Conservation (phyloP, 1,284 basidiomycete genomes). For the Cutaneotrichosporon sp. region DNA sequence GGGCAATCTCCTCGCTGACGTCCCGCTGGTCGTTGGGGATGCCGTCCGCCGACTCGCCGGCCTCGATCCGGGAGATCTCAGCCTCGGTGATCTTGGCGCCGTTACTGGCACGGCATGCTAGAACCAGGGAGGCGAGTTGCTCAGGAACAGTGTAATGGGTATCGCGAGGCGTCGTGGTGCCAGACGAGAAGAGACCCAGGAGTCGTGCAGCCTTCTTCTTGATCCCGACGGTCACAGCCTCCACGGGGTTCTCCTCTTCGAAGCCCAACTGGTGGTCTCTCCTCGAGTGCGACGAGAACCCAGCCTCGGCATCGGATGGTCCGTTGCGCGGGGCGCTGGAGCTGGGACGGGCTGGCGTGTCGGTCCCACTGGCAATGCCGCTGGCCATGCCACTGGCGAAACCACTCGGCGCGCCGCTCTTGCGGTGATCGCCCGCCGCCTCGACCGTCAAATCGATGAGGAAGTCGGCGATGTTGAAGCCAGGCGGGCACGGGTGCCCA, state of each 20-base stretch:
- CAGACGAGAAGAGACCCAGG: conserved; percentile 62
- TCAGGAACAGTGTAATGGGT: conserved; percentile 59
- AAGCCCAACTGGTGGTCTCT: background rate
- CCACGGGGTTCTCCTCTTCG: conserved; percentile 8
- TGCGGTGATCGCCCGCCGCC: conserved; percentile 55
- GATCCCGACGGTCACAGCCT: conserved; percentile 48
- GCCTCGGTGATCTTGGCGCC: conserved; percentile 65
- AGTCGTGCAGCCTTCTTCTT: conserved; percentile 75
- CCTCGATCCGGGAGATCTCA: conserved; percentile 63
- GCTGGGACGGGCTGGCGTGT: conserved; percentile 34
- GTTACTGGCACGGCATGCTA: conserved; percentile 68
- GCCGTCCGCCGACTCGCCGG: conserved; percentile 45
- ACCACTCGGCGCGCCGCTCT: background rate
- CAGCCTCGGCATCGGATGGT: conserved; percentile 18
- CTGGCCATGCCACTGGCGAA: background rate
- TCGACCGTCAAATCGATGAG: conserved; percentile 89
- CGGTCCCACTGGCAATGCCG: conserved; percentile 1
- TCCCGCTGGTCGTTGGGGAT: conserved; percentile 31
- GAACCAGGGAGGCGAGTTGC: conserved; percentile 72
- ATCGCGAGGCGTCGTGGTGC: conserved; percentile 38
- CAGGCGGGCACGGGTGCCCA: conserved; percentile 83
- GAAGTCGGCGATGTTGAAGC: conserved; percentile 96
- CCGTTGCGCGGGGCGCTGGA: background rate
- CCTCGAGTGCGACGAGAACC: conserved; percentile 13
- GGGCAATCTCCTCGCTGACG: conserved; percentile 61